Conservation (phyloP, 2,329 filamentous ascomycete genomes). For the Monilinia polystroma region DNA sequence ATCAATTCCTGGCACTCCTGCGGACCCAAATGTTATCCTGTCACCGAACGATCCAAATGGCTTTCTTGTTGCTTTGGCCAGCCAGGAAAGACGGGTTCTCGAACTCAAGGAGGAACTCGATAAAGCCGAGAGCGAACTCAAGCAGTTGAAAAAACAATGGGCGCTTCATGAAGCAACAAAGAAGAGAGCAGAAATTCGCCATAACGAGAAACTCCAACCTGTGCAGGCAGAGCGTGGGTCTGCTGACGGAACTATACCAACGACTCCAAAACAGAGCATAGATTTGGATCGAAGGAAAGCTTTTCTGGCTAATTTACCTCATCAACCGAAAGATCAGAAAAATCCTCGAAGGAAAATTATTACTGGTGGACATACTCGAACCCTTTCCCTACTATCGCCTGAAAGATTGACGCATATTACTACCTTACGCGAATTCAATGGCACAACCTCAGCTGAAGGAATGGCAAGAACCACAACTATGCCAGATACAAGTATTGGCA, state of each 20-base stretch:
- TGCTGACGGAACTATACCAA: constrained; percentile 31
- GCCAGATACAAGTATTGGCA: constrained; percentile 38
- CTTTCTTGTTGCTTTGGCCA: constrained; percentile 85
- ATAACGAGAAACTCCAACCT: constrained; percentile 58
- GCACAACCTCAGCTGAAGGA: constrained; percentile 35
- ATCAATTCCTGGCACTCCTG: constrained; percentile 35
- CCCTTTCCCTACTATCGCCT: constrained; percentile 79
- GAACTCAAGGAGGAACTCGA: constrained; percentile 88
- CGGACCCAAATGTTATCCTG: constrained; percentile 28
- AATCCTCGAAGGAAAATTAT: constrained; percentile 61
- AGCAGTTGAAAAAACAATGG: constrained; percentile 80
- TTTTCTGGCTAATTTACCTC: constrained; percentile 53
- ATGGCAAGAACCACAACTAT: constrained; percentile 35
- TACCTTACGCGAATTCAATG: constrained; percentile 41
- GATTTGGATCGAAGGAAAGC: constrained; percentile 76
- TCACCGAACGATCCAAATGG: constrained; percentile 38
- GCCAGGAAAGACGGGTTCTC: constrained; percentile 85
- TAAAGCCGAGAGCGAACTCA: constrained; percentile 75
- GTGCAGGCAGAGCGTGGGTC: constrained; percentile 42
- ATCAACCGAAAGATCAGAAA: constrained; percentile 34
- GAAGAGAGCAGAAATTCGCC: constrained; percentile 67
- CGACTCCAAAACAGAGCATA: constrained; percentile 40
- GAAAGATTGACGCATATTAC: constrained; percentile 36
- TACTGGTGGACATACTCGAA: constrained; percentile 60
- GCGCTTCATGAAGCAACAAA: constrained; percentile 71